phyloP scores from a whole-genome alignment of 257 asterid genomes.

The Ilex aquifolium region DNA sequence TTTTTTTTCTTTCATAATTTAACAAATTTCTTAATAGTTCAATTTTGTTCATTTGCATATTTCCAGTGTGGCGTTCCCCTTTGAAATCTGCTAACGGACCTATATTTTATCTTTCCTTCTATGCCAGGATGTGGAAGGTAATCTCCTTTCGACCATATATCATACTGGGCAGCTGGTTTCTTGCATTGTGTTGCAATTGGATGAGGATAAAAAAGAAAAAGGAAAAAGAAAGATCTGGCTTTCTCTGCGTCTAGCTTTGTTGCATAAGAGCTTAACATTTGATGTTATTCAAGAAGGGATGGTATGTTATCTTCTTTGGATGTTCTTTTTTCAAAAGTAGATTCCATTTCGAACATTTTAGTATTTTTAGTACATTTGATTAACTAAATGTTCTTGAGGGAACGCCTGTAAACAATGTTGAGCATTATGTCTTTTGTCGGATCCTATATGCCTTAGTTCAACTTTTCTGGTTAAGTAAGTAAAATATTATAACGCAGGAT shows the following conservation, averaged over 20 bases:
- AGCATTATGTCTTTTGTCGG: too few species aligned
- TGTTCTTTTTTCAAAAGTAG: background rate
- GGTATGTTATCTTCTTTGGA: conserved; percentile 36
- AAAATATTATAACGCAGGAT: too few species aligned
- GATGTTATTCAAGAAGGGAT: conserved; percentile 93
- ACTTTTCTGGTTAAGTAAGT: too few species aligned
- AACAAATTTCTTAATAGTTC: too few species aligned
- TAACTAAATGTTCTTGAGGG: too few species aligned
- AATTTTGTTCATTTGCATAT: background rate
- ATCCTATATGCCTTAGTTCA: too few species aligned
- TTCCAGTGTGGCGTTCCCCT: background rate
- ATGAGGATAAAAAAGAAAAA: conserved; percentile 74
- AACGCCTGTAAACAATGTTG: too few species aligned
- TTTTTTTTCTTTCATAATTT: background rate
- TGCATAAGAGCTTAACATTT: conserved; percentile 64
- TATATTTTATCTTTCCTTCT: conserved; percentile 10
- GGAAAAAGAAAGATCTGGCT: conserved; percentile 89
- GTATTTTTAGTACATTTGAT: too few species aligned
- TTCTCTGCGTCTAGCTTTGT: conserved; percentile 66
- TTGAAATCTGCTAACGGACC: background rate
- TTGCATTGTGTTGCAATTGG: conserved; percentile 73
- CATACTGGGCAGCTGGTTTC: conserved; percentile 84
- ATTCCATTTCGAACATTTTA: background rate
- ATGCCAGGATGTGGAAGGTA: conserved; percentile 48
- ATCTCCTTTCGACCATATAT: conserved; percentile 58